Percentiles rank a stretch among this genome's conserved stretches.
These are phyloP conservation scores for Trichoderma sp. DNA, from an alignment of 2,329 filamentous ascomycete species.

Conservation along the genomic window DNA sequence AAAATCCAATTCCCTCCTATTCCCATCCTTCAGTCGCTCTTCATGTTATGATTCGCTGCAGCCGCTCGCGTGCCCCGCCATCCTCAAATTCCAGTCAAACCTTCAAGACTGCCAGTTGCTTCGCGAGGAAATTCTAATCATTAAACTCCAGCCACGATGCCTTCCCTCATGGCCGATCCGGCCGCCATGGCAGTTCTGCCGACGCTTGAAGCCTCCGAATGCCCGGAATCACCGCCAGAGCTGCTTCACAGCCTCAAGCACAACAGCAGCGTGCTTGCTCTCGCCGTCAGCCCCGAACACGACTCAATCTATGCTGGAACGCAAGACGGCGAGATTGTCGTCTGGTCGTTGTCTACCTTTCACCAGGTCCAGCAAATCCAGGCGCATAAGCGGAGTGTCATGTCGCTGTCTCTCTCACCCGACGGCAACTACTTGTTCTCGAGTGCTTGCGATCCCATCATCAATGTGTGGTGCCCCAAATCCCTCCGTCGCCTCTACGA, in stretches of 20 bases:
- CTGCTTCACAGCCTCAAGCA: conserved; percentile 74
- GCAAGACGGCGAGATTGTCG: conserved; percentile 87
- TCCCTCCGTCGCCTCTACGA: conserved; percentile 78
- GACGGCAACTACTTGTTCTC: conserved; percentile 80
- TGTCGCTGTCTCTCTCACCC: conserved; percentile 77
- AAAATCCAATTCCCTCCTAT: background rate
- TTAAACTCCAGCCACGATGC: conserved; percentile 19
- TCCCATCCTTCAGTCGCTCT: background rate
- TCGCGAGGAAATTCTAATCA: background rate
- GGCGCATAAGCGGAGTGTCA: conserved; percentile 87
- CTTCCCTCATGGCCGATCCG: conserved; percentile 17
- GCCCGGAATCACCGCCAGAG: conserved; percentile 46
- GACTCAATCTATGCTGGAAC: conserved; percentile 87
- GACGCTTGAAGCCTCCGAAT: conserved; percentile 23
- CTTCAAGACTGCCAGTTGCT: background rate
- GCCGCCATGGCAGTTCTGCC: conserved; percentile 7
- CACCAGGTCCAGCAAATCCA: conserved; percentile 75
- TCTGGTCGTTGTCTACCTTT: conserved; percentile 88
- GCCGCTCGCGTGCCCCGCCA: conserved; percentile 14
- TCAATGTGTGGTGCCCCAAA: conserved; percentile 87
- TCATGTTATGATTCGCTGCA: conserved; percentile 2
- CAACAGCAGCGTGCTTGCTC: conserved; percentile 74
- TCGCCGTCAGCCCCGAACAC: conserved; percentile 75
- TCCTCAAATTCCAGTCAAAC: background rate
- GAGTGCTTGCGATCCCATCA: conserved; percentile 86